Evolutionary conservation across 1,284 basidiomycete species (phyloP).

Genomic region (Leccinum proliferum): DNA sequence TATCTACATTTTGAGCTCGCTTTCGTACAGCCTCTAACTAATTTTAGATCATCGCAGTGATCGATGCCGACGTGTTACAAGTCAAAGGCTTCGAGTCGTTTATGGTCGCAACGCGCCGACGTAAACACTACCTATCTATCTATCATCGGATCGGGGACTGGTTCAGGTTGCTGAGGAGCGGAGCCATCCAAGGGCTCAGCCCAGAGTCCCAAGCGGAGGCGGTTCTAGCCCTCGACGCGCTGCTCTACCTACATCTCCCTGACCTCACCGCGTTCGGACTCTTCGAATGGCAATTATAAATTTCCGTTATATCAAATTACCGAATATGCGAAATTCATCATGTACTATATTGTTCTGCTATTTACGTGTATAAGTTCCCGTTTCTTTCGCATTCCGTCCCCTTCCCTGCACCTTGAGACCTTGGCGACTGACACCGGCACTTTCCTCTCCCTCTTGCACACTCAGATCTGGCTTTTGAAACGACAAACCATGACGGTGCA

Average conservation of each 20-base stretch:
- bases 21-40: not conserved
- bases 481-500: too few species aligned
- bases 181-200: not conserved
- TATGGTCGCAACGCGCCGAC: not conserved
- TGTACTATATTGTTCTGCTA: too few species aligned
- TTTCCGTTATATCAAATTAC: not conserved
- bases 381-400: too few species aligned
- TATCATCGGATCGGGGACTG: not conserved
- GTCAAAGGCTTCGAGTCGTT: not conserved
- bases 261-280: not conserved
- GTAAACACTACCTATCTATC: not conserved
- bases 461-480: too few species aligned
- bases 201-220: not conserved
- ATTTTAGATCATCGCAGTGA: not conserved
- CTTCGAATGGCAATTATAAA: not conserved
- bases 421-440: too few species aligned
- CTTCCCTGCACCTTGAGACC: too few species aligned
- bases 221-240: not conserved
- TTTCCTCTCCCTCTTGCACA: too few species aligned
- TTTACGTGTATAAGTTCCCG: too few species aligned
- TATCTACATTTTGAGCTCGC: not conserved
- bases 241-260: not conserved
- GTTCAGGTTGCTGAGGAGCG: not conserved
- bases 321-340: too few species aligned
- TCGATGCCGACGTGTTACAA: not conserved